phyloP scores from a whole-genome alignment of 2,329 filamentous ascomycete genomes.

The Aschersonia sp. region DNA sequence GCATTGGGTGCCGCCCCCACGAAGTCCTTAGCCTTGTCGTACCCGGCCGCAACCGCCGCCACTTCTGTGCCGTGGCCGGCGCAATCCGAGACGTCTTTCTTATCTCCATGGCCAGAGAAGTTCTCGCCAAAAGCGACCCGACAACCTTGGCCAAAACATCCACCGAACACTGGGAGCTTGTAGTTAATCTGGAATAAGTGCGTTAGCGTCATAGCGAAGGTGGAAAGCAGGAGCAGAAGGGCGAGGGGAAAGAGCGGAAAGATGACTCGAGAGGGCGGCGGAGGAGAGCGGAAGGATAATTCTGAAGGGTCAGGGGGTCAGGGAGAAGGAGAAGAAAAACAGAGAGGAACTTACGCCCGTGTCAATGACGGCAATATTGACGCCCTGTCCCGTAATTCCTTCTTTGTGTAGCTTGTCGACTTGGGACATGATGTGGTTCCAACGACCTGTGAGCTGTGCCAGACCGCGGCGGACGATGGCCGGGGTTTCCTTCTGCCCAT shows the following conservation, averaged over 20 bases:
- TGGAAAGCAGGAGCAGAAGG: no score
- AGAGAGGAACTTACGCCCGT: background rate
- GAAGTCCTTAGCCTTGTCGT: background rate
- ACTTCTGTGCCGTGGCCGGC: constrained; percentile 4
- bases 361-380: background rate
- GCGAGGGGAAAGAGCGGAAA: no score
- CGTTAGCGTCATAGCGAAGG: no score
- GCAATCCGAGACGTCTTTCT: constrained; percentile 1
- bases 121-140: background rate
- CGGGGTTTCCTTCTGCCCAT: no score
- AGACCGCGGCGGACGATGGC: no score
- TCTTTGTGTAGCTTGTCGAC: background rate
- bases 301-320: no score
- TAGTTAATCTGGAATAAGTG: background rate
- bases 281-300: no score
- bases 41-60: constrained; percentile 1
- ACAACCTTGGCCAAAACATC: background rate
- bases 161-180: background rate
- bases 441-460: background rate
- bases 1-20: constrained; percentile 2
- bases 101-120: background rate
- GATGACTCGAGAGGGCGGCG: no score
- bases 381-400: background rate
- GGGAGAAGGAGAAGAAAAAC: no score
- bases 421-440: background rate